phyloP scores from a whole-genome alignment of 2,329 filamentous ascomycete genomes.

The Colletotrichum abscissum region DNA sequence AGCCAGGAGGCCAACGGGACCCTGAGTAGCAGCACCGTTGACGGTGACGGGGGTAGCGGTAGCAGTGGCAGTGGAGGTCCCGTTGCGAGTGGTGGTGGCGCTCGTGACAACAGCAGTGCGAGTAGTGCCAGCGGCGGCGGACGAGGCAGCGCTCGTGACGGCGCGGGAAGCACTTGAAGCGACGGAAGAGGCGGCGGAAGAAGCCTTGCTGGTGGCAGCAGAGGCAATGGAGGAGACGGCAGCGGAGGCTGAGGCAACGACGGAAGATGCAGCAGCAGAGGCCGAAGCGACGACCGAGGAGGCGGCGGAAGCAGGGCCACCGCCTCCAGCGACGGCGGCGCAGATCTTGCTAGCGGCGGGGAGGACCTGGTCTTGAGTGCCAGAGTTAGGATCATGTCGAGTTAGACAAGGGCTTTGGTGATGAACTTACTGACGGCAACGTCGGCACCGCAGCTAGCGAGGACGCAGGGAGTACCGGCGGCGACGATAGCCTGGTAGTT shows the following conservation, averaged over 20 bases:
- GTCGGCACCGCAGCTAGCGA: constrained; percentile 10
- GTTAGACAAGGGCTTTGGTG: not conserved
- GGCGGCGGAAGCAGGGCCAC: not conserved
- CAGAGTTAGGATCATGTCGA: not conserved
- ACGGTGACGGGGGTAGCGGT: constrained; percentile 20
- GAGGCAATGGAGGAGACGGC: constrained; percentile 5
- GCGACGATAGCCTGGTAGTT: constrained; percentile 26
- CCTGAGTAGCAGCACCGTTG: constrained; percentile 17
- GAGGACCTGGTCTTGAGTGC: constrained; percentile 19
- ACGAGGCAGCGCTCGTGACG: not conserved
- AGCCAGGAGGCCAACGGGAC: constrained; percentile 16
- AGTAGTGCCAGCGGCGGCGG: not conserved
- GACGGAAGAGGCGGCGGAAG: not conserved
- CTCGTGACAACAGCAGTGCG: constrained; percentile 17
- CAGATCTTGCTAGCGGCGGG: constrained; percentile 25
- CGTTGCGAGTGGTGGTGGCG: constrained; percentile 10
- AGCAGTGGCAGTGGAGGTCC: not conserved
- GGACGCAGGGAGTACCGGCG: constrained; percentile 21
- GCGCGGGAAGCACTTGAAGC: not conserved
- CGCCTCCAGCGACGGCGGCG: not conserved
- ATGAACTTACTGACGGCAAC: constrained; percentile 24
- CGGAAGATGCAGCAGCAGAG: not conserved
- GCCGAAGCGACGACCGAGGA: not conserved
- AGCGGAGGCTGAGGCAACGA: not conserved
- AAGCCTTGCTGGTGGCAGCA: not conserved